phyloP scores from a whole-genome alignment of 2,329 filamentous ascomycete species.

The Monilinia vaccinii-corymbosi region DNA sequence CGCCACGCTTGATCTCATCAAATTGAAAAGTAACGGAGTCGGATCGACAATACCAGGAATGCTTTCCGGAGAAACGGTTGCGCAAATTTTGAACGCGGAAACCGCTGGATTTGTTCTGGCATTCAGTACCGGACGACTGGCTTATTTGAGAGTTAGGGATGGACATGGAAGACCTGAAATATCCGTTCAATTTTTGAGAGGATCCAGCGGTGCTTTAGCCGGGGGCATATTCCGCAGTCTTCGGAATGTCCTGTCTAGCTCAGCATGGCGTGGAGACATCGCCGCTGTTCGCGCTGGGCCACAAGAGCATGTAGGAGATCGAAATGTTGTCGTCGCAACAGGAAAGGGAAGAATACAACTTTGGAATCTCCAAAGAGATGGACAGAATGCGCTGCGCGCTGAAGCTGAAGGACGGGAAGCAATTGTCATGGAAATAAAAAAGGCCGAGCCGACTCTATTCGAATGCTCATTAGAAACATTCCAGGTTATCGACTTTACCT shows the following conservation, averaged over 20 bases:
- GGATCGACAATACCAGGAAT: constrained; percentile 67
- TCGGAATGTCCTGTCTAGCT: constrained; percentile 62
- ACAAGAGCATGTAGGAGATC: constrained; percentile 67
- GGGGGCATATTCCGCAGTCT: constrained; percentile 74
- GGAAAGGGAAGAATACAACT: constrained; percentile 68
- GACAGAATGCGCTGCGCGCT: constrained; percentile 65
- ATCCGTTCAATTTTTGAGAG: constrained; percentile 66
- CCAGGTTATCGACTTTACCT: constrained; percentile 72
- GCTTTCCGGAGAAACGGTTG: constrained; percentile 68
- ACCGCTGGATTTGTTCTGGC: constrained; percentile 75
- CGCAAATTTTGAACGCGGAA: constrained; percentile 73
- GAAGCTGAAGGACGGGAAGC: constrained; percentile 62
- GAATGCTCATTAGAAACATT: constrained; percentile 49
- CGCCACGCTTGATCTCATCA: constrained; percentile 65
- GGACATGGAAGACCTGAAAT: constrained; percentile 77
- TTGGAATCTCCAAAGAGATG: constrained; percentile 85
- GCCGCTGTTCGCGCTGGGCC: constrained; percentile 69
- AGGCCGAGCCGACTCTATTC: constrained; percentile 40
- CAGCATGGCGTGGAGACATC: constrained; percentile 65
- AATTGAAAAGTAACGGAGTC: constrained; percentile 71
- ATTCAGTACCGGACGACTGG: constrained; percentile 77
- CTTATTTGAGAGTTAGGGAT: constrained; percentile 80
- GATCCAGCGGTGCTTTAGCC: constrained; percentile 42
- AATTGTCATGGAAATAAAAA: constrained; percentile 53
- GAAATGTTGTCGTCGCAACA: constrained; percentile 73